Evolutionary conservation across 2,329 filamentous ascomycete species (phyloP), one percentile per base, ranked within the genome.

Genomic region (Gaeumannomyces tritici): DNA sequence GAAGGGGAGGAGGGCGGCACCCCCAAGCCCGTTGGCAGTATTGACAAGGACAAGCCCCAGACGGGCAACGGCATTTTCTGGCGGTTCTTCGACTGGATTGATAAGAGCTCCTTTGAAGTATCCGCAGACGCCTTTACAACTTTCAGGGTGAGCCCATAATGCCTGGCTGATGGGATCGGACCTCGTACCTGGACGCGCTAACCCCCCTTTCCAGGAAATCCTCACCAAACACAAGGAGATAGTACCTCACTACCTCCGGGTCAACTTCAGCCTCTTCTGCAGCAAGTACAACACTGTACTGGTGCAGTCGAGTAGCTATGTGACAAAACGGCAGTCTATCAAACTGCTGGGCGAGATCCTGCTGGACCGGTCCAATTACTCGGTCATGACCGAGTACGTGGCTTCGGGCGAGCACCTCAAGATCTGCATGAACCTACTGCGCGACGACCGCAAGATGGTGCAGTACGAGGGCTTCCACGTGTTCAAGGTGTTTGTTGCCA

Each of bases 401-500:
- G 93, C 96, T 73, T 88, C 89, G 59, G 93, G 93, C 64, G 93
- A 98, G 73, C 93, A 99, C 72, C 83, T 99, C 69, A 99, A 99
- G 78, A 89, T 98, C 66, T 95, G 93, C 78, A 99, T 99, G 95
- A 98, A 96, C 74, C 81, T 99, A 64, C 80, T 99, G 65, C 88
- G 92, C 68, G 95, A 98, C 74, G 93, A 98, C 74, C 86, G 93
- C 68, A 95, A 96, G 75, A 99, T 99, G 93, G 95, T 99, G 65
- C 95, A 98, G 76, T 99, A 99, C 73, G 95, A 99, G 74, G 95
- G 93, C 9, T 99, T 99, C 74, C 95, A 99, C 73, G 93, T 99
- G 55, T 99, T 99, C 83, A 99, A 99, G 80, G 93, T 99, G 65
- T 99, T 99, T 75, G 95, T 98, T 62, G 95, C 95, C 64, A 99